Evolutionary conservation across 1,139 yeast species (phyloP).

Genomic region (Debaryomycetaceae sp.): DNA sequence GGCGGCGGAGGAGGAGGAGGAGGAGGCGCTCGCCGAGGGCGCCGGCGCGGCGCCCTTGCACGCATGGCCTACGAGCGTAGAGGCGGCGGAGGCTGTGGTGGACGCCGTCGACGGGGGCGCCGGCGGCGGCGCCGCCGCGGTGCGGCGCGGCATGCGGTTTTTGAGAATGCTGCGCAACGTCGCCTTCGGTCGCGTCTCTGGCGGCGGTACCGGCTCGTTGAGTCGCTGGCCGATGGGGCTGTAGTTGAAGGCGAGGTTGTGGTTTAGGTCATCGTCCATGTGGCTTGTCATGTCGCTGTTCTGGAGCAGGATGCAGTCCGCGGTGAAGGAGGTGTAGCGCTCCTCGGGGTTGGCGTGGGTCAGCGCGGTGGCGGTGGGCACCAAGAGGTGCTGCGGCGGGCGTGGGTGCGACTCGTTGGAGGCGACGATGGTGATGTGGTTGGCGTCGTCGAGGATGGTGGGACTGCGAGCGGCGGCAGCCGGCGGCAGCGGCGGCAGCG

Average conservation of each 20-base stretch:
- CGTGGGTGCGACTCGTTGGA: conserved; percentile 9
- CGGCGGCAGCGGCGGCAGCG: no score
- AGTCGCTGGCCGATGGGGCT: conserved; percentile 8
- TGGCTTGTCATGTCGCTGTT: conserved; percentile 36
- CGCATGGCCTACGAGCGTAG: not conserved
- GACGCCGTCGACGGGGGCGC: conserved; percentile 6
- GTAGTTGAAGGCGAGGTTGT: conserved; percentile 2
- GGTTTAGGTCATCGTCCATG: conserved; percentile 7
- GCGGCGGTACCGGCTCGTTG: conserved; percentile 3
- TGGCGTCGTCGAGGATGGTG: conserved; percentile 12
- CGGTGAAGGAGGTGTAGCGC: conserved; percentile 28
- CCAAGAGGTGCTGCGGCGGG: conserved; percentile 1
- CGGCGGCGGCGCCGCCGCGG: conserved; percentile 4
- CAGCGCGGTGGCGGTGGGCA: conserved; percentile 8
- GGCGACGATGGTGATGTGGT: conserved; percentile 14
- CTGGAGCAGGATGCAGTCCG: conserved; percentile 37
- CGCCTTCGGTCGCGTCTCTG: conserved; percentile 3
- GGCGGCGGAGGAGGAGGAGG: conserved; percentile 10
- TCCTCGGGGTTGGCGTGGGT: conserved; percentile 10
- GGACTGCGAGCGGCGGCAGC: no score
- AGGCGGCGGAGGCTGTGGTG: conserved; percentile 11
- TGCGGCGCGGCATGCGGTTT: conserved; percentile 4
- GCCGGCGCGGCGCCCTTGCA: not conserved
- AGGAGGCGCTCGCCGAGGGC: conserved; percentile 8
- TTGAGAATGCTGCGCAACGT: conserved; percentile 9